Percentiles rank a stretch among this genome's conserved stretches.
Conservation (phyloP, 306 rosid species). For the Glycine tomentella region DNA sequence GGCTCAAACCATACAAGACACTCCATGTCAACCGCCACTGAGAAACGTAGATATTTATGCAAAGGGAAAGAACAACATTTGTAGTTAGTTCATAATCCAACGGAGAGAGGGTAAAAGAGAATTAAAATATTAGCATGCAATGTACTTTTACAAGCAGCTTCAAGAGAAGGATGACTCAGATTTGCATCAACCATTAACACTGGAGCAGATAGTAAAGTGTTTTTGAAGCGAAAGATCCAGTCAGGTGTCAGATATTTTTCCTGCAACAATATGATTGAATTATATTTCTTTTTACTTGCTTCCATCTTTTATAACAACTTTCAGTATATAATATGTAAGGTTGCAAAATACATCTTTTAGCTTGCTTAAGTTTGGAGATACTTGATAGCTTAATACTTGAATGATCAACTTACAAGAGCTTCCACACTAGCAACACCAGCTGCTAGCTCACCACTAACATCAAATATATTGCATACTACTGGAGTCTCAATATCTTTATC, state of each 20-base stretch:
- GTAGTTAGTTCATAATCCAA: slow-evolving; percentile 35
- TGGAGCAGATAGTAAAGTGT: slow-evolving; percentile 64
- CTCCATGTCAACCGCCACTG: slow-evolving; percentile 72
- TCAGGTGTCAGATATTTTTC: slow-evolving; percentile 81
- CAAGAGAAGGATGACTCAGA: slow-evolving; percentile 67
- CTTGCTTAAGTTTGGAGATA: slow-evolving; percentile 44
- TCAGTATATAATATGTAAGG: slow-evolving; percentile 29
- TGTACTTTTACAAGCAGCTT: slow-evolving; percentile 76
- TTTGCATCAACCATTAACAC: slow-evolving; percentile 89
- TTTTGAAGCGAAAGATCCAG: slow-evolving; percentile 72
- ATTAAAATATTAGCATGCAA: slow-evolving; percentile 30
- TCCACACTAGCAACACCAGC: slow-evolving; percentile 88
- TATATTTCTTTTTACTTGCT: slow-evolving; percentile 11
- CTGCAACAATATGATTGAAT: slow-evolving; percentile 52
- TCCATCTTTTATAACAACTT: not conserved
- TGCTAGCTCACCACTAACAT: slow-evolving; percentile 74
- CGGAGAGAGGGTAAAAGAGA: slow-evolving; percentile 26
- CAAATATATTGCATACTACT: slow-evolving; percentile 81
- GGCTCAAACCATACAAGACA: slow-evolving; percentile 97
- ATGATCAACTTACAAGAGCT: slow-evolving; percentile 72
- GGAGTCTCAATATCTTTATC: slow-evolving; percentile 73
- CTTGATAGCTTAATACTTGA: slow-evolving; percentile 33
- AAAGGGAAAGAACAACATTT: slow-evolving; percentile 31
- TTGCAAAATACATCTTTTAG: slow-evolving; percentile 31
- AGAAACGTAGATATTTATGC: slow-evolving; percentile 32